Conservation (phyloP, 2,329 filamentous ascomycete species). For the Metarhizium rileyi region DNA sequence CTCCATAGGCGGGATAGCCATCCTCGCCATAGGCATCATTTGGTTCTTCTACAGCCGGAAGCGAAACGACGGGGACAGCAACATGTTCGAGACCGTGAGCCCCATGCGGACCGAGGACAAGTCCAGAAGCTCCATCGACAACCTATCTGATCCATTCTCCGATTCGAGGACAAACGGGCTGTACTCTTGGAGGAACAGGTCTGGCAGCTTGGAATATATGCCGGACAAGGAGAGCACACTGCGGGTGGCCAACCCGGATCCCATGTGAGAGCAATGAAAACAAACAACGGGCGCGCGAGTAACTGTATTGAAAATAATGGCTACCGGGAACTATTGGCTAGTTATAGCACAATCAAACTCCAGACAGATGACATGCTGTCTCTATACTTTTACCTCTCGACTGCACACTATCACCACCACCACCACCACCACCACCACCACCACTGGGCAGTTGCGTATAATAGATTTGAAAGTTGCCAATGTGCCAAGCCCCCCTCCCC, state of each 20-base stretch:
- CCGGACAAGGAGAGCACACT: not conserved
- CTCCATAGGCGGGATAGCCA: not conserved
- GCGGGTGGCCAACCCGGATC: constrained; percentile 4
- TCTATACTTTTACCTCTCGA: too few relatives aligned
- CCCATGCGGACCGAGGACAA: not conserved
- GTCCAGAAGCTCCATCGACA: not conserved
- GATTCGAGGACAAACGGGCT: not conserved
- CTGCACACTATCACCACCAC: too few relatives aligned
- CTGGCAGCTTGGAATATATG: constrained; percentile 2
- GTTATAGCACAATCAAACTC: too few relatives aligned
- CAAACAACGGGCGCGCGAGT: too few relatives aligned
- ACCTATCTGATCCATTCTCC: constrained; percentile 1
- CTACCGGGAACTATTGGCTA: too few relatives aligned
- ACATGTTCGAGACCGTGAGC: not conserved
- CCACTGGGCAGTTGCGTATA: too few relatives aligned
- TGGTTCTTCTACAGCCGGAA: not conserved
- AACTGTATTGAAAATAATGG: too few relatives aligned
- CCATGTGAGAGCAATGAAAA: not conserved
- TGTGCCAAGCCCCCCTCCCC: too few relatives aligned
- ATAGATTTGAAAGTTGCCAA: too few relatives aligned
- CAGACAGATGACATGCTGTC: too few relatives aligned
- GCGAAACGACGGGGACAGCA: not conserved
- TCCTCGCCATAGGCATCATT: not conserved
- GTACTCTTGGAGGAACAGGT: constrained; percentile 2
- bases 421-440: too few relatives aligned